A percentile compares a stretch with the other conserved stretches of the same genome.
Conservation (phyloP, 352 stramenopile genomes). For the Globisporangium recalcitrans region DNA sequence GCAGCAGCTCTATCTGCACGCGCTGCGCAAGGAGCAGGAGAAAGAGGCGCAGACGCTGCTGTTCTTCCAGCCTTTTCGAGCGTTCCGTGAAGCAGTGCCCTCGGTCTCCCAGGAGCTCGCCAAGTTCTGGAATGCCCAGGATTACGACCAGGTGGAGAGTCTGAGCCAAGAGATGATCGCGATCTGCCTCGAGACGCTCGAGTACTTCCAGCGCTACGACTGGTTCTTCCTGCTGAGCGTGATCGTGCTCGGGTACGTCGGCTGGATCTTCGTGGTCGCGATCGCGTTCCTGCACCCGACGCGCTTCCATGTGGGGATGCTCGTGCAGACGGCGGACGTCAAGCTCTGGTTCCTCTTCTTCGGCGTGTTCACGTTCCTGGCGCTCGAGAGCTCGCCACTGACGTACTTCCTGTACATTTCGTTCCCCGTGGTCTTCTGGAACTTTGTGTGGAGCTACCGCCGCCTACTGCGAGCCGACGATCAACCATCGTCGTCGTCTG, state of each 20-base stretch:
- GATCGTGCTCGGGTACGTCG: constrained; percentile 72
- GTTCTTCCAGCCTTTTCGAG: constrained; percentile 48
- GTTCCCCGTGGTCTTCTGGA: constrained; percentile 66
- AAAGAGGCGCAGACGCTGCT: constrained; percentile 57
- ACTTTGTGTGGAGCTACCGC: constrained; percentile 44
- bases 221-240: constrained; percentile 74
- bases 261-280: constrained; percentile 65
- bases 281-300: constrained; percentile 50
- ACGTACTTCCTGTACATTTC: constrained; percentile 78
- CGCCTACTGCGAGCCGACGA: constrained; percentile 19
- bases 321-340: constrained; percentile 12
- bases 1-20: constrained; percentile 61
- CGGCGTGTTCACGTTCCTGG: constrained; percentile 29
- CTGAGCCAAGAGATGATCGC: constrained; percentile 64
- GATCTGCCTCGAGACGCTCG: constrained; percentile 65
- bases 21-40: constrained; percentile 56
- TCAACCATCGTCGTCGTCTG: background rate
- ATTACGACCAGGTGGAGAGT: constrained; percentile 33
- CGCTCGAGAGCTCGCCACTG: constrained; percentile 53
- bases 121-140: constrained; percentile 11
- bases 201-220: constrained; percentile 83
- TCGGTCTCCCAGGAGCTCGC: constrained; percentile 26
- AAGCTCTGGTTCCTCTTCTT: constrained; percentile 31
- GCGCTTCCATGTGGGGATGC: constrained; percentile 25
- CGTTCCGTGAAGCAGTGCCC: constrained; percentile 41